These are phyloP conservation scores for Yamadazyma triangularis DNA, from an alignment of 1,139 yeast genomes.

Conservation along the genomic window DNA sequence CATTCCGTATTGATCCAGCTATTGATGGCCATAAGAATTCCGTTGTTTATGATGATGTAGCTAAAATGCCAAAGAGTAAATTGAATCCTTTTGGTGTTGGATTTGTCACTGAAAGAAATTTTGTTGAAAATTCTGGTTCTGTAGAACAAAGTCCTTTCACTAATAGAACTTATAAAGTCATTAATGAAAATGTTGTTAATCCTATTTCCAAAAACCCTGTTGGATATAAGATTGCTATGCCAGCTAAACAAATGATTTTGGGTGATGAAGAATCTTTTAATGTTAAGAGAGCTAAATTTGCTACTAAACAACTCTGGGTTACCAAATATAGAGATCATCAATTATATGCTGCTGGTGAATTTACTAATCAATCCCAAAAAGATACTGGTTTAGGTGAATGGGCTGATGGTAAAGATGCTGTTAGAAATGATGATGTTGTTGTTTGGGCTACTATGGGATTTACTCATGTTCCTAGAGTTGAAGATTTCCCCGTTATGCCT, in stretches of 20 bases:
- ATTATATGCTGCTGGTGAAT: slow-evolving; percentile 72
- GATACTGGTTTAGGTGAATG: slow-evolving; percentile 65
- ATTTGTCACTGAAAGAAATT: slow-evolving; percentile 59
- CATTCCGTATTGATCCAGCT: slow-evolving; percentile 85
- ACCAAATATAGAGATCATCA: slow-evolving; percentile 67
- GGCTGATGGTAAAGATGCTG: slow-evolving; percentile 65
- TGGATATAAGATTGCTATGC: slow-evolving; percentile 75
- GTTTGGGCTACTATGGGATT: slow-evolving; percentile 87
- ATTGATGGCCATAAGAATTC: slow-evolving; percentile 81
- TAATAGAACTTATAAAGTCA: slow-evolving; percentile 73
- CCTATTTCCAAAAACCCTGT: slow-evolving; percentile 75
- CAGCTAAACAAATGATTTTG: slow-evolving; percentile 70
- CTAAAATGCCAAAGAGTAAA: slow-evolving; percentile 53
- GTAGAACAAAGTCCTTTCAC: slow-evolving; percentile 75
- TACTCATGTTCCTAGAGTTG: slow-evolving; percentile 84
- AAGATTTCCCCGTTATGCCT: slow-evolving; percentile 94
- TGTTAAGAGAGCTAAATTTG: slow-evolving; percentile 63
- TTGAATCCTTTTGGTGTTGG: slow-evolving; percentile 75
- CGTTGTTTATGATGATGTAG: slow-evolving; percentile 71
- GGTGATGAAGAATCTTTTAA: slow-evolving; percentile 63
- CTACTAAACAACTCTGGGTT: slow-evolving; percentile 75
- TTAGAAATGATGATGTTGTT: slow-evolving; percentile 77
- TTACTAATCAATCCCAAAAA: slow-evolving; percentile 66
- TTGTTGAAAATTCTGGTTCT: slow-evolving; percentile 67
- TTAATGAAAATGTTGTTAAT: slow-evolving; percentile 74